Conservation (phyloP, 2,329 filamentous ascomycete genomes). For the Pseudogymnoascus sp. region DNA sequence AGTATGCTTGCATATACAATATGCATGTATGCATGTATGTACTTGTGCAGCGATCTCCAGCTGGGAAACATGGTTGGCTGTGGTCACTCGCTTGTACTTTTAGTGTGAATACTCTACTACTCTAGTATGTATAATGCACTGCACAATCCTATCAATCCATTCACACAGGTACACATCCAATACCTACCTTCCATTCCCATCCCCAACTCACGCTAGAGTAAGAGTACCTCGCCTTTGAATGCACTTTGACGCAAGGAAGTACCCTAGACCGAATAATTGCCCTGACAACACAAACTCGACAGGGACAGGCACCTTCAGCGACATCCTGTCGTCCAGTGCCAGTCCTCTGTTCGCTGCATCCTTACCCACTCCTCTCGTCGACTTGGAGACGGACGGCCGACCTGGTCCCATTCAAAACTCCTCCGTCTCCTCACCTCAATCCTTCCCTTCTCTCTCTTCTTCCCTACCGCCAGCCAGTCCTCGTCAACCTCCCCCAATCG, state of each 20-base stretch:
- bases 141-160: background rate
- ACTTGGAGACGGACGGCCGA: slow-evolving; percentile 2
- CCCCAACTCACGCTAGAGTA: slow-evolving; percentile 2
- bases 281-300: slow-evolving; percentile 7
- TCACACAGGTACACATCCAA: background rate
- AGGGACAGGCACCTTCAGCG: background rate
- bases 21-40: background rate
- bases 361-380: slow-evolving; percentile 7
- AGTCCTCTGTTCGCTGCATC: background rate
- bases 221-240: background rate
- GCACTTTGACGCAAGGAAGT: background rate
- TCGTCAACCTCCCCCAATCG: background rate
- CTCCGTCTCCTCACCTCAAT: background rate
- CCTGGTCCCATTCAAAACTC: slow-evolving; percentile 7
- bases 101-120: background rate
- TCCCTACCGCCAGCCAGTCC: background rate
- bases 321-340: slow-evolving; percentile 4
- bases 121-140: background rate
- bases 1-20: background rate
- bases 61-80: background rate
- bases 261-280: slow-evolving; percentile 6
- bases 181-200: background rate
- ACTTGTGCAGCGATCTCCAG: background rate
- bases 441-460: background rate
- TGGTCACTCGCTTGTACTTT: background rate